Evolutionary conservation across 768 basidiomycete genomes (phyloP), one percentile per base, ranked within the genome.

Genomic region (Mycena capillaripes): DNA sequence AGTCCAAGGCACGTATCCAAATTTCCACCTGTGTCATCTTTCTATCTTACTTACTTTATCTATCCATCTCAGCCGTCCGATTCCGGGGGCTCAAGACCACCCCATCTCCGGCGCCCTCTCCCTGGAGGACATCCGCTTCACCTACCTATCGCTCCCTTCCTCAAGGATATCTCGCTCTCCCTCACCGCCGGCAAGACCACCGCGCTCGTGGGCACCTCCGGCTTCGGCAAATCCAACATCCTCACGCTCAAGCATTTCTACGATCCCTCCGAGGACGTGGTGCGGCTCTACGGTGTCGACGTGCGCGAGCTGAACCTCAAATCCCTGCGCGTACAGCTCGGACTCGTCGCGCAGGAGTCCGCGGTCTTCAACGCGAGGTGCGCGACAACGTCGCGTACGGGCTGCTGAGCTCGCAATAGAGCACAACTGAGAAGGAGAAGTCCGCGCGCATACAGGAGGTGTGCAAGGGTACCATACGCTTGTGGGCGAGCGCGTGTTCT

Each of bases 331-430:
- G 88, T 89, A 16, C 95, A 96, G 80, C 94, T 97, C 48, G 95
- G 95, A 62, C 87, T 96, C 1, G 96, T 97, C 1, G 92, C 93
- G 1, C 95, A 97, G 79, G 96, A 97, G 79, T 95, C 96, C 2
- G 91, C 88, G 0, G 85, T 97, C 2, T 97, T 97, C 81, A 92
- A 92, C 5, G 95, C 94, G 0, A 91, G 12, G 95, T 97, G 79
- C 87, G 84, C 76, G 90, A 88, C 36, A 97, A 97, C 75, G 93
- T 97, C 60, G 92, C 91, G 3, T 93, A 95, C 72, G 96, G 96
- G 74, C 87, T 97, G 44, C 94, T 95, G 73, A 90, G 90, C 48
- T 95, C 94, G 0, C 81, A 82, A 21, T 84, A 85, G 76, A 75
- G 92, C 69, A 85, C 87, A 0, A 82, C 91, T 0, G 90, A 91